Conservation (phyloP, 768 basidiomycete species). For the Mycena filopes region DNA sequence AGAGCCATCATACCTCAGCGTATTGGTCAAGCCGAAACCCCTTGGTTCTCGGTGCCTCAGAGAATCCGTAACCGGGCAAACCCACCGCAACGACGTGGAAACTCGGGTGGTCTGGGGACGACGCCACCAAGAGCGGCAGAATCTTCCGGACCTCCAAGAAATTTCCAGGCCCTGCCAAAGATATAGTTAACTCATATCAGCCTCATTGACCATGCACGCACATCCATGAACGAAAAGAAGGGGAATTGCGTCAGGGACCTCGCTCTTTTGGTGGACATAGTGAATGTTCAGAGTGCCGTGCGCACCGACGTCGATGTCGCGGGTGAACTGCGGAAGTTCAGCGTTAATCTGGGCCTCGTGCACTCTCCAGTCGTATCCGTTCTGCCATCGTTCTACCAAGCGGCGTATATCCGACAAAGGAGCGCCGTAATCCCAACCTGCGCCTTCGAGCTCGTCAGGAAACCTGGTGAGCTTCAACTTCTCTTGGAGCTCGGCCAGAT, state of each 20-base stretch:
- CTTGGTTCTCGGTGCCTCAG: slow-evolving; percentile 50
- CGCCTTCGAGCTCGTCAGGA: slow-evolving; percentile 55
- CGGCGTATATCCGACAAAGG: slow-evolving; percentile 60
- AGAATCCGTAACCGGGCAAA: slow-evolving; percentile 59
- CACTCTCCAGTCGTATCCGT: slow-evolving; percentile 50
- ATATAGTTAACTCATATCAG: background rate
- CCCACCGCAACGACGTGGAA: slow-evolving; percentile 61
- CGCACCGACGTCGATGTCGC: slow-evolving; percentile 50
- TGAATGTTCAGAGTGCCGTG: slow-evolving; percentile 53
- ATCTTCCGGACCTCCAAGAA: slow-evolving; percentile 55
- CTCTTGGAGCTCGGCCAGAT: slow-evolving; percentile 40
- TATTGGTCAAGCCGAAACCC: slow-evolving; percentile 51
- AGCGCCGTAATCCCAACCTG: slow-evolving; percentile 60
- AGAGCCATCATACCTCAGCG: slow-evolving; percentile 46
- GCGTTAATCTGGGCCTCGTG: slow-evolving; percentile 50
- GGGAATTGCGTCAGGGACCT: slow-evolving; percentile 34
- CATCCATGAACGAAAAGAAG: slow-evolving; percentile 58
- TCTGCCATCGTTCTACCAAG: slow-evolving; percentile 57
- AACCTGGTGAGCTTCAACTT: slow-evolving; percentile 2
- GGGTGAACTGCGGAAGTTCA: slow-evolving; percentile 54
- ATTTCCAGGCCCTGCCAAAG: slow-evolving; percentile 54
- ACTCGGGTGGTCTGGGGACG: slow-evolving; percentile 44
- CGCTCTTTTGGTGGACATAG: slow-evolving; percentile 54
- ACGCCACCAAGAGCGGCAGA: slow-evolving; percentile 49
- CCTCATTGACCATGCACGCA: background rate